These are phyloP conservation scores for Solanum medicagineum DNA, from an alignment of 257 asterid genomes.

Conservation along the genomic window DNA sequence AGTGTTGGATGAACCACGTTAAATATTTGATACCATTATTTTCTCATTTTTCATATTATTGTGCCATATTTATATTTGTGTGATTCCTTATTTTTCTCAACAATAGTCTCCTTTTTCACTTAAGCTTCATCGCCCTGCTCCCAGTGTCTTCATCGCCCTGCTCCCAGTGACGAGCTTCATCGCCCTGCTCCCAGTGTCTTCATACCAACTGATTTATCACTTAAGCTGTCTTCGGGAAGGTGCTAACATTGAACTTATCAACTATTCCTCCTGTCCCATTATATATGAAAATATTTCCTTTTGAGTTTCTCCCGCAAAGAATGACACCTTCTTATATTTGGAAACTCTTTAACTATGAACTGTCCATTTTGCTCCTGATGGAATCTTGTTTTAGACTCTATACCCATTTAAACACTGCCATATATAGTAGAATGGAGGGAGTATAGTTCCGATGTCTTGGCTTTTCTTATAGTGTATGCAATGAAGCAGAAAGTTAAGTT, in stretches of 20 bases:
- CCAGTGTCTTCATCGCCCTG: no score
- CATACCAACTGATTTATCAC: slow-evolving; percentile 86
- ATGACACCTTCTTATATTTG: neutral
- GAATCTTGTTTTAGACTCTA: neutral
- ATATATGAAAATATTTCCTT: neutral
- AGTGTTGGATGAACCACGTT: no score
- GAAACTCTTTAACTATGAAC: neutral
- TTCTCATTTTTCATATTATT: no score
- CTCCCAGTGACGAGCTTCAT: slow-evolving; percentile 56
- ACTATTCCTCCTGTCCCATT: neutral
- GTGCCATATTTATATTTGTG: no score
- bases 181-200: slow-evolving; percentile 69
- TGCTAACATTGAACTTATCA: slow-evolving; percentile 14
- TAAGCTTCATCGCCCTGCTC: no score
- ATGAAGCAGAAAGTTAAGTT: no score
- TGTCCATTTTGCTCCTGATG: neutral
- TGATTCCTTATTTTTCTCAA: no score
- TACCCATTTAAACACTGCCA: neutral
- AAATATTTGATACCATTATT: no score
- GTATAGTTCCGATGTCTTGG: neutral
- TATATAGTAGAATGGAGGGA: neutral
- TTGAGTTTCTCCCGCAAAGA: neutral
- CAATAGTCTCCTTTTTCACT: no score
- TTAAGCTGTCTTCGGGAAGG: slow-evolving; percentile 53
- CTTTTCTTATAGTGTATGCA: slow-evolving; percentile 5